Base-by-base conservation (phyloP, 2,329 filamentous ascomycete genomes). In the Didymosphaeria variabile region DNA sequence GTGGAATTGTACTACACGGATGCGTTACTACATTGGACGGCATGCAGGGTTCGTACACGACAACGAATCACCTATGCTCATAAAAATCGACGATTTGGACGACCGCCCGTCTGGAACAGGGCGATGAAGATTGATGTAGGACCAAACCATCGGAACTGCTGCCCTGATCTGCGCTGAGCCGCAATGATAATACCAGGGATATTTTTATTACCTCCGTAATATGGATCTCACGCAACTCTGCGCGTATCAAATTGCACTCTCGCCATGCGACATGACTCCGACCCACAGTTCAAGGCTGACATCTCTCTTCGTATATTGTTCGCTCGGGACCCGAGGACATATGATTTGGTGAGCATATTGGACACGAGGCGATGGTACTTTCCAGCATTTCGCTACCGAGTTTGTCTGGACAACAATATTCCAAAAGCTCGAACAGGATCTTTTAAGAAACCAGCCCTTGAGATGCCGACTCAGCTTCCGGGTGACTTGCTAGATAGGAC, bases 131-230 rank as follows among this genome's bases (percentile, higher is more conserved):
- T 45, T 36, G 31, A 45, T 45, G 40, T 51, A 9, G 55, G 40
- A 26, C 60, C 57, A 49, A 45, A 9, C 47, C 42, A 32, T 51
- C 50, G 58, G 58, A 29, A n/a, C 42, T 26, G 19, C 8, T 26
- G 45, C 45, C 58, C 46, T 53, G 62, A 62, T 65, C 62, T 49
- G 53, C 62, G 49, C 60, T 60, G 60, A 63, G 60, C 63, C 62
- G 57, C 57, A 61, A 29, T 55, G 32, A 49, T 53, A 61, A 63
- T 59, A 63, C 62, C 55, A 50, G 40, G 50, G 52, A 63, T 61
- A 58, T 50, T 57, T 54, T 55, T 64, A 59, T 56, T 57, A 53
- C 42, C 23, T 50, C 53, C 59, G 59, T 52, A 64, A 59, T 63
- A 59, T 63, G 51, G 45, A 55, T 55, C 52, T 60, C 52, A 54